Base-by-base conservation (phyloP, 148 eudicot species). In the Cornus kousa region DNA sequence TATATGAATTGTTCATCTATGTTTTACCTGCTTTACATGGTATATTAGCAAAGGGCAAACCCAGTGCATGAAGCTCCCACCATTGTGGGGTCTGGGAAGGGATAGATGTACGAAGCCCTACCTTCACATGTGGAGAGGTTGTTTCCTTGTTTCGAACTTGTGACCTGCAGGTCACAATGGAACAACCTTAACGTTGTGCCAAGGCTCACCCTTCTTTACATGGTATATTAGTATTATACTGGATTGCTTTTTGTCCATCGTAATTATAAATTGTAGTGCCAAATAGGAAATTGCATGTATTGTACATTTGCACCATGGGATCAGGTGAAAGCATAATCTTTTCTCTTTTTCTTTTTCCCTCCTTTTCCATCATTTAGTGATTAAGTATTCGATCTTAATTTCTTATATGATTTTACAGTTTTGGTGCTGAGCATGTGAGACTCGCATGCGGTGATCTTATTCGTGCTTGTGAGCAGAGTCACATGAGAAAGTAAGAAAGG, bases 341-440 rank as follows among this genome's bases (percentile, higher is more conserved):
- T 23, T 20, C 43, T 7, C 32, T 23, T 22, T 7, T 2, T 28
- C 28, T 28, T 1, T 28, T 28, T 28, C 28, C 1, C 28, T 28
- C n/a, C n/a, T 9, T 65, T 65, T 65, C 31, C 23, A 24, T 28
- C 37, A 28, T 67, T 67, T 67, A 13, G 37, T 67, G 37, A 28
- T 28, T 22, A 28, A n/a, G 12, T 9, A 64, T 20, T 22, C 28
- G 70, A 67, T 67, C 17, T 67, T 28, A 9, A 68, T 67, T 20
- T 50, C 0, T 2, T 65, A 28, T 22, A 6, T 60, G 7, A 10
- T 68, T 5, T 16, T 37, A 4, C 71, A 84, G 86, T 74, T 48
- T 84, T 55, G 86, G 86, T 71, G 81, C 81, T 12, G 83, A 78
- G 68, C 74, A n/a, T 66, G 78, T 77, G n/a, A 77, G 81, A 77